Conservation (phyloP, 371 early-diverging fungal species). For the Syncephalastrum monosporum region DNA sequence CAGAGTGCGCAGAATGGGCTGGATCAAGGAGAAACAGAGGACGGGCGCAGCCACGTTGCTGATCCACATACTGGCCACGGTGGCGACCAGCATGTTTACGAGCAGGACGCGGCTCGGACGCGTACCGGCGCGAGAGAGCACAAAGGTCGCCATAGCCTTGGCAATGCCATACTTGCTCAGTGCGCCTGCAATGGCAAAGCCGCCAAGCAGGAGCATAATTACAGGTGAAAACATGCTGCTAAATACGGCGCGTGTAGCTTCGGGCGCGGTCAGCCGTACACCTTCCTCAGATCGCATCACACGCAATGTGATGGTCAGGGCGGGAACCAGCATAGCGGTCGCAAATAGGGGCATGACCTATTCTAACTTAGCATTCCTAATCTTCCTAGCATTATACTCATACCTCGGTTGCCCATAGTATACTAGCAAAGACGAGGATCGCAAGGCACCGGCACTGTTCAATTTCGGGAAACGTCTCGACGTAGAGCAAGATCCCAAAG, state of each 20-base stretch:
- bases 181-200: slow-evolving; percentile 81
- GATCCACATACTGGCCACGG: slow-evolving; percentile 96
- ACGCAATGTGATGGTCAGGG: slow-evolving; percentile 79
- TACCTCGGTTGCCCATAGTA: slow-evolving; percentile 93
- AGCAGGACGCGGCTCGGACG: slow-evolving; percentile 81
- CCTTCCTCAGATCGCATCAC: slow-evolving; percentile 72
- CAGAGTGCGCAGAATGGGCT: slow-evolving; percentile 78
- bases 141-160: slow-evolving; percentile 83
- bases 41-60: slow-evolving; percentile 98
- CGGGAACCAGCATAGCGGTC: slow-evolving; percentile 87
- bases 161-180: slow-evolving; percentile 90
- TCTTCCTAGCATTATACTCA: neutral
- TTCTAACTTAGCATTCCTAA: neutral
- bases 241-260: slow-evolving; percentile 71
- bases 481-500: slow-evolving; percentile 53
- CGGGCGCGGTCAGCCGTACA: slow-evolving; percentile 52
- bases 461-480: slow-evolving; percentile 54
- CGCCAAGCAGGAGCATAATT: slow-evolving; percentile 82
- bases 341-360: slow-evolving; percentile 92
- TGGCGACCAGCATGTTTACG: slow-evolving; percentile 93
- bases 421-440: slow-evolving; percentile 82
- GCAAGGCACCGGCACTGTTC: slow-evolving; percentile 87
- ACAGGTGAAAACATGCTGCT: slow-evolving; percentile 81
- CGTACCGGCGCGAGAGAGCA: slow-evolving; percentile 87
- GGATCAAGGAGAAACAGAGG: slow-evolving; percentile 93